These are phyloP conservation scores for Bothriochloa decipiens DNA, from an alignment of 176 grass and related monocot genomes.

Conservation along the genomic window DNA sequence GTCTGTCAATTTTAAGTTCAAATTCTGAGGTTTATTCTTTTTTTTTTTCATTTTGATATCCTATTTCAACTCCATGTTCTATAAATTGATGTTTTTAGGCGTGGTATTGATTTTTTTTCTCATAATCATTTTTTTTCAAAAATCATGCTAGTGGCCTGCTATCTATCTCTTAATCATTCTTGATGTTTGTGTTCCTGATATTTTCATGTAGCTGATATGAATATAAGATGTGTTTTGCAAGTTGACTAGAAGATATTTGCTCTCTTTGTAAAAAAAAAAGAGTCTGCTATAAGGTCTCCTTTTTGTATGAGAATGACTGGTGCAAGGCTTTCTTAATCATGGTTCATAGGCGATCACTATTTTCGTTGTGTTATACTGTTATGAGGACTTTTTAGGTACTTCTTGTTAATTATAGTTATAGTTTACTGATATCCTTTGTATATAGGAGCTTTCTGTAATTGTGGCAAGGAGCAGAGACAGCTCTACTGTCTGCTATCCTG, in stretches of 20 bases:
- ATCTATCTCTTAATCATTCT: not conserved
- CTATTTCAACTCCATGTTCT: not conserved
- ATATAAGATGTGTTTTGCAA: not conserved
- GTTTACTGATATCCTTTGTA: not conserved
- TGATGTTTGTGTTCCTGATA: not conserved
- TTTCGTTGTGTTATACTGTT: not conserved
- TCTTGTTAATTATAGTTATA: not conserved
- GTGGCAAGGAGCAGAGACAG: conserved; percentile 84
- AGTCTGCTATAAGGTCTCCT: not conserved
- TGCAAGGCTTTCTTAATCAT: conserved; percentile 2
- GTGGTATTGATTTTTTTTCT: not conserved
- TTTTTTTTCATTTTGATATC: not conserved
- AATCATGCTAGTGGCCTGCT: not conserved
- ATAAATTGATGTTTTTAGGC: not conserved
- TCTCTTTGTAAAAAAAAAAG: not conserved
- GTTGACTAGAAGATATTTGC: conserved; percentile 3
- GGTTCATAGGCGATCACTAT: not conserved
- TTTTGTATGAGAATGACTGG: not conserved
- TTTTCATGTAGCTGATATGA: not conserved
- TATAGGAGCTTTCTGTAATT: conserved; percentile 90
- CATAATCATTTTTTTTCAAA: not conserved
- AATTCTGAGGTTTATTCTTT: not conserved
- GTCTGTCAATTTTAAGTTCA: not conserved
- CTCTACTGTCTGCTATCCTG: conserved; percentile 76
- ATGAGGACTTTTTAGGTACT: not conserved